Base-by-base conservation (phyloP, 495 filamentous ascomycete genomes). In the Penicillium coffeae region DNA sequence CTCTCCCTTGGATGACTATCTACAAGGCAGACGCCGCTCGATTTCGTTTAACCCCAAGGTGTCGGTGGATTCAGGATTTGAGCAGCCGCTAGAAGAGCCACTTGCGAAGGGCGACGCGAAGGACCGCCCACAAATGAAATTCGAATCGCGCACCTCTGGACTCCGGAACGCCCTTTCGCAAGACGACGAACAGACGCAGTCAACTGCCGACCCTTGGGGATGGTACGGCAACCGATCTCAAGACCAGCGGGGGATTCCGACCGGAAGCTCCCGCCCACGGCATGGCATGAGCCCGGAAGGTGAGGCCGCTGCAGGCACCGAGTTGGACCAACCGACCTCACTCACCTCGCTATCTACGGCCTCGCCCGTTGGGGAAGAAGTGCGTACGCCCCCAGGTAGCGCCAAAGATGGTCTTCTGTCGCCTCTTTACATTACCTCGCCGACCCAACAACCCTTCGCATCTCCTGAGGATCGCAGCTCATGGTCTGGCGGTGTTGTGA, bases 291-390 rank as follows among this genome's bases (percentile, higher is more conserved):
- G 52, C 43, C 49, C 63, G 2, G 60, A 63, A 15, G 57, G 60
- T 48, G 60, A 58, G 18, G 42, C 58, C 20, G 45, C 45, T 4
- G 21, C 44, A 13, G 52, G 45, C 34, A 46, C 54, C 21, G 68
- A 70, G 14, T 27, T 70, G 19, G 72, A 74, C n/a, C 71, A 57
- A 35, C 71, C 68, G n/a, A 76, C 77, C 13, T 86, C 83, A 8
- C 67, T 86, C 51, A 85, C 83, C 4, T 83, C 81, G 1, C 70
- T 73, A 21, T 75, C 79, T 12, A 83, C 81, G 19, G 72, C 67
- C 33, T 84, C 81, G 16, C 72, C 80, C 3, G 44, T 66, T 15
- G 61, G 60, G 2, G 77, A 80, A 10, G 81, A 83, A 58, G 47
- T 71, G 15, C 71, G 65, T 15, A 83, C 80, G 3, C 79, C 81